These are phyloP conservation scores for Chrysanthemum lavandulifolium DNA, from an alignment of 129 eudicot genomes.

Conservation along the genomic window DNA sequence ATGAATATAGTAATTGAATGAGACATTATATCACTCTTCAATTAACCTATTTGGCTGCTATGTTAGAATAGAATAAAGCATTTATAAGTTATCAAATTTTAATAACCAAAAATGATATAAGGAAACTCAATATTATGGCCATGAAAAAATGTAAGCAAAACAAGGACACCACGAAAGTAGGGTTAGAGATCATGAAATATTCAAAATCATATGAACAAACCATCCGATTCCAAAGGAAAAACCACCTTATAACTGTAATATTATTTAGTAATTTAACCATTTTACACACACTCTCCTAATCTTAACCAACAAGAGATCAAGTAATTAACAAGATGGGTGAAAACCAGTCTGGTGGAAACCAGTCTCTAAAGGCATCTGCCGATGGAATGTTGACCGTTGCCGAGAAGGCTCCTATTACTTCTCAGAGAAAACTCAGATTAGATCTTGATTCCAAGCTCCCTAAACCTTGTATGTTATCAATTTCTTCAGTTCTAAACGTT, in stretches of 20 bases:
- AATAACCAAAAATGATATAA: too few species aligned
- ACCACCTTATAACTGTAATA: constrained; percentile 26
- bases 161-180: constrained; percentile 23
- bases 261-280: constrained; percentile 1
- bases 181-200: constrained; percentile 25
- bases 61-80: too few species aligned
- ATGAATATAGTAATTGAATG: too few species aligned
- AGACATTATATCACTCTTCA: too few species aligned
- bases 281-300: not conserved
- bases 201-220: constrained; percentile 28
- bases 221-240: constrained; percentile 23
- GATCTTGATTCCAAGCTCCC: constrained; percentile 56
- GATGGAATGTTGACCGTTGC: constrained; percentile 50
- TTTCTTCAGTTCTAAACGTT: not conserved
- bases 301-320: not conserved
- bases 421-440: constrained; percentile 33
- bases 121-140: not conserved
- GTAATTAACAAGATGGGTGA: constrained; percentile 42
- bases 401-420: constrained; percentile 49
- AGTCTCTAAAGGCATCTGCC: constrained; percentile 25
- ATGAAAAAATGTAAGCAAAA: constrained; percentile 10
- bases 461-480: constrained; percentile 38
- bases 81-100: too few species aligned
- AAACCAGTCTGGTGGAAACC: constrained; percentile 35
- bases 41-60: too few species aligned